These are phyloP conservation scores for Verticillium nubilum DNA, from an alignment of 2,329 filamentous ascomycete species.

Conservation along the genomic window DNA sequence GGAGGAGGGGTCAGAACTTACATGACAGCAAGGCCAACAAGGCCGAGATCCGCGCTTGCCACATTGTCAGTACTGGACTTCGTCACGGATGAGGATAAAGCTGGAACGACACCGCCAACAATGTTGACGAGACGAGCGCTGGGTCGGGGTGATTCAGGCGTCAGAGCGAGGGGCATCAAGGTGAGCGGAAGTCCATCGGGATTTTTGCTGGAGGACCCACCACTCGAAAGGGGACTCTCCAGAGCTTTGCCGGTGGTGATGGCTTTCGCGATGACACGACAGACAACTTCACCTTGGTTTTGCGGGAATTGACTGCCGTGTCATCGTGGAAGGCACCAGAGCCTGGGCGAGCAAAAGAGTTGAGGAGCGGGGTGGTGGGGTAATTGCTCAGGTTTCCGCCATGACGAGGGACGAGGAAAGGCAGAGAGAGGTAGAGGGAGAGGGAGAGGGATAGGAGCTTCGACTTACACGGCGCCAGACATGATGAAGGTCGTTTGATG, in stretches of 20 bases:
- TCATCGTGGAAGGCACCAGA: slow-evolving; percentile 16
- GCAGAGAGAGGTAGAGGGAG: slow-evolving; percentile 11
- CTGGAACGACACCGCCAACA: slow-evolving; percentile 11
- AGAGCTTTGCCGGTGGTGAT: not conserved
- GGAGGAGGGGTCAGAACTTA: slow-evolving; percentile 33
- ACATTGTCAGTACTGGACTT: slow-evolving; percentile 48
- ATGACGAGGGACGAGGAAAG: not conserved
- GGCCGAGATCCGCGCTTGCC: slow-evolving; percentile 78
- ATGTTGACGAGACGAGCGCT: slow-evolving; percentile 73
- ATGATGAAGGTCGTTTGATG: slow-evolving; percentile 36
- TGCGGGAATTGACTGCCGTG: slow-evolving; percentile 27
- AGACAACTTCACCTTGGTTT: not conserved
- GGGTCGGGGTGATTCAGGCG: slow-evolving; percentile 13
- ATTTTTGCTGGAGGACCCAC: not conserved
- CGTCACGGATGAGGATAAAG: slow-evolving; percentile 20
- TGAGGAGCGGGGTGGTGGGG: slow-evolving; percentile 34
- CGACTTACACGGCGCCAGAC: slow-evolving; percentile 64
- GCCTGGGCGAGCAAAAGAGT: slow-evolving; percentile 10
- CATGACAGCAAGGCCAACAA: slow-evolving; percentile 91
- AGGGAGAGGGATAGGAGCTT: slow-evolving; percentile 14
- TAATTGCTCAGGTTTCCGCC: slow-evolving; percentile 13
- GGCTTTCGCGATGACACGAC: not conserved
- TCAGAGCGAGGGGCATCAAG: slow-evolving; percentile 23
- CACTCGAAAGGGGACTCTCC: not conserved
- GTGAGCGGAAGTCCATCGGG: not conserved